Evolutionary conservation across 768 basidiomycete species (phyloP).

Genomic region (Thelephora ganbajun): DNA sequence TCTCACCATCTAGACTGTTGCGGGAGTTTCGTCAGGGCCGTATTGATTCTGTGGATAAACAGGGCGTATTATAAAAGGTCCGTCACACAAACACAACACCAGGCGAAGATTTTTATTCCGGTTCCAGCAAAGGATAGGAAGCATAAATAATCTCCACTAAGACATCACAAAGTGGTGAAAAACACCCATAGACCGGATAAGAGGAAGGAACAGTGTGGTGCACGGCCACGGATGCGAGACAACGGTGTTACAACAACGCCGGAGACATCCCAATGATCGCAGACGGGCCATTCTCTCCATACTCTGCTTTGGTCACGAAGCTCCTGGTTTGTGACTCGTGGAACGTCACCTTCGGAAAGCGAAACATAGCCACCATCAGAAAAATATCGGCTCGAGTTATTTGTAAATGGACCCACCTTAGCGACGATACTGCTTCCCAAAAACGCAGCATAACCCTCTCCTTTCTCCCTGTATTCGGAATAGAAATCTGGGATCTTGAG

Average conservation of each 20-base stretch:
- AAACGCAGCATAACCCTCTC: conserved; percentile 71
- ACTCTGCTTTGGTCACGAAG: conserved; percentile 72
- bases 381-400: neutral
- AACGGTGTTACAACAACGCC: conserved; percentile 36
- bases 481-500: conserved; percentile 79
- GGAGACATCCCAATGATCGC: conserved; percentile 68
- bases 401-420: conserved; percentile 36
- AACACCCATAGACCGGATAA: neutral
- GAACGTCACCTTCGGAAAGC: conserved; percentile 49
- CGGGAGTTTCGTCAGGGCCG: no score
- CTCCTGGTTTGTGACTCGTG: conserved; percentile 51
- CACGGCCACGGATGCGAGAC: no score
- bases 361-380: neutral
- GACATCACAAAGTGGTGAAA: neutral
- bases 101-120: no score
- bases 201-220: no score
- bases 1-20: no score
- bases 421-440: conserved; percentile 75
- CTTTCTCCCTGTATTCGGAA: conserved; percentile 77
- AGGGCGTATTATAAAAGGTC: no score
- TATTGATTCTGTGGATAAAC: no score
- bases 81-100: no score
- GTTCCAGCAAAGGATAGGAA: no score
- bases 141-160: no score
- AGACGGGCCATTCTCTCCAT: conserved; percentile 56